Base-by-base conservation (phyloP, 148 eudicot species). In the Rhododendron ovatum region DNA sequence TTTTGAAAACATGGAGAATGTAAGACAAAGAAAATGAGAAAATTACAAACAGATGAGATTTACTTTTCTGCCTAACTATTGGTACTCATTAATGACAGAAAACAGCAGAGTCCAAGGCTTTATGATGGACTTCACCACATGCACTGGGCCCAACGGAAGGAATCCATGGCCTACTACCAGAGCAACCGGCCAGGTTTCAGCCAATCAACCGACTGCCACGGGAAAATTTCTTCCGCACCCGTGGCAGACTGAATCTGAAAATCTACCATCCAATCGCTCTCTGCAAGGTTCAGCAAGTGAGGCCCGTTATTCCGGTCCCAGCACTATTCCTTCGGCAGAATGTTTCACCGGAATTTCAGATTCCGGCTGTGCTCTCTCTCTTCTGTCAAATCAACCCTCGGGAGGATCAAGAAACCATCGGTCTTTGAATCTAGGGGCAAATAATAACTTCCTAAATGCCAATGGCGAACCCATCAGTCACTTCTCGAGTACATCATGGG, bases 311-410 rank as follows among this genome's bases (percentile, higher is more conserved):
- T 81, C 90, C 28, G 81, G 83, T 83, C 73, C 88, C 78, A 65
- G 9, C 14, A 80, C 30, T 14, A 81, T 92, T 55, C 88, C 98
- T 86, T 88, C 92, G 4, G 94, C 94, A 88, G 94, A 92, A 90
- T 91, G 93, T 86, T 90, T 87, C 88, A 87, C 90, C 45, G 94
- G 93, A 76, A 93, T 89, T 85, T 80, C 87, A 4, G 74, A 91
- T 22, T 91, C 96, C 55, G 87, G 87, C 90, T 88, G 98, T 96
- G 99, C 98, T 96, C 98, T 95, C 99, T 96, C 99, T 96, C 98
- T 96, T 96, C 99, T 96, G 99, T 96, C 99, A 96, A 94, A 88
- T 90, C 96, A 93, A 88, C 89, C 94, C 84, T 93, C 97, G 94
- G 91, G 87, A 92, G 91, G 87, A 92, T 92, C 95, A 84, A 90